Conservation (phyloP, 495 filamentous ascomycete genomes). For the Jackrogersella multiformis region DNA sequence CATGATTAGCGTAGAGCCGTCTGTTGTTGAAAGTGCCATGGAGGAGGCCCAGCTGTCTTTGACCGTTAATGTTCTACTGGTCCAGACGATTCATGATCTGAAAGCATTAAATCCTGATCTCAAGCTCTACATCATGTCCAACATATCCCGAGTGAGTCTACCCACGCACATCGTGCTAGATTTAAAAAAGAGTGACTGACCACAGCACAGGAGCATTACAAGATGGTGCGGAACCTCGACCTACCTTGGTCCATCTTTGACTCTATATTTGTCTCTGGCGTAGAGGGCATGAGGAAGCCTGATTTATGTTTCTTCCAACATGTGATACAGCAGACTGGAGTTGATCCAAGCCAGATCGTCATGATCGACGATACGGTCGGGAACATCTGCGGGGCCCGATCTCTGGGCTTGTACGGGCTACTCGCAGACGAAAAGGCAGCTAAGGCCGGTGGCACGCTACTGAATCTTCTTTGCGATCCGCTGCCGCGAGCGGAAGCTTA, state of each 20-base stretch:
- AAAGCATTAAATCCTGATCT: conserved; percentile 3
- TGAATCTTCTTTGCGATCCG: conserved; percentile 12
- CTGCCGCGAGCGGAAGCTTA: conserved; percentile 4
- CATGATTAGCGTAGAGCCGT: background rate
- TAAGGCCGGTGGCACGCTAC: background rate
- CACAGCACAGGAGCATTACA: conserved; percentile 35
- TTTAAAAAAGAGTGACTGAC: background rate
- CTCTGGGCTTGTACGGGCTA: conserved; percentile 30
- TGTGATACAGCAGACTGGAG: conserved; percentile 29
- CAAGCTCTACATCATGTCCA: conserved; percentile 24
- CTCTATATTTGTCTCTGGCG: conserved; percentile 24
- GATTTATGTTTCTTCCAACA: conserved; percentile 42
- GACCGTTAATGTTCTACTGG: background rate
- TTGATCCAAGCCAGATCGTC: conserved; percentile 28
- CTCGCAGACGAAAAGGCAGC: conserved; percentile 5
- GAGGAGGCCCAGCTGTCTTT: conserved; percentile 3
- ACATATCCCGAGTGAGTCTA: conserved; percentile 18
- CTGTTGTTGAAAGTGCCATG: background rate
- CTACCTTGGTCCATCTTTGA: conserved; percentile 41
- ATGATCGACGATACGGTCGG: conserved; percentile 37
- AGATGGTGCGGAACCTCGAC: conserved; percentile 5
- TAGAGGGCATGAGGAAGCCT: conserved; percentile 42
- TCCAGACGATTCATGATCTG: background rate
- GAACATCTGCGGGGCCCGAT: conserved; percentile 40
- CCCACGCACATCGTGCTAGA: background rate